A percentile compares a stretch with the other conserved stretches of the same genome.
These are phyloP conservation scores for Rosa chinensis DNA, from an alignment of 306 rosid species.

Conservation along the genomic window DNA sequence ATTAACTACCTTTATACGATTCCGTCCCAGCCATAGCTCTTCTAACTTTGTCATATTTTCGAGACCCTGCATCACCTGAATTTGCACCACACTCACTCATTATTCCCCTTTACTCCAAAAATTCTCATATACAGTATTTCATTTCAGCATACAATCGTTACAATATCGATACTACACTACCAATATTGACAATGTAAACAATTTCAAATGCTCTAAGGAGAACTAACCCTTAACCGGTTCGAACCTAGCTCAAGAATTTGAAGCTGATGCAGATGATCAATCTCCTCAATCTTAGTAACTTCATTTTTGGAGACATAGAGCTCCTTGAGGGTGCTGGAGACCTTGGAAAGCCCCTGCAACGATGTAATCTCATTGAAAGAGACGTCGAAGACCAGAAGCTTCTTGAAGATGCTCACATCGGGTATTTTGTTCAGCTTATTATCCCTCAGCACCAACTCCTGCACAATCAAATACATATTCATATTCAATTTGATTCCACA, in stretches of 20 bases:
- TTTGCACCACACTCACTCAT: constrained; percentile 8
- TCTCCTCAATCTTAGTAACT: constrained; percentile 73
- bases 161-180: background rate
- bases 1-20: constrained; percentile 75
- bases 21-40: constrained; percentile 96
- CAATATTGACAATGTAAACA: background rate
- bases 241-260: constrained; percentile 92
- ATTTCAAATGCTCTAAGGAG: background rate
- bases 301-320: constrained; percentile 91
- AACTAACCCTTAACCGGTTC: constrained; percentile 75
- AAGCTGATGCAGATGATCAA: constrained; percentile 70
- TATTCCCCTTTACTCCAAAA: background rate
- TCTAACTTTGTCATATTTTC: constrained; percentile 55
- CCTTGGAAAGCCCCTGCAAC: constrained; percentile 59
- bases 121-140: background rate
- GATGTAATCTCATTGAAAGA: constrained; percentile 80
- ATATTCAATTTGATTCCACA: no score
- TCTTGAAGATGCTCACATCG: constrained; percentile 63
- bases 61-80: constrained; percentile 87
- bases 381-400: constrained; percentile 73
- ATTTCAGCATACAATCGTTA: no score
- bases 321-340: constrained; percentile 62
- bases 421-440: constrained; percentile 71
- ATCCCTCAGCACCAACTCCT: constrained; percentile 87
- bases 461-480: constrained; percentile 4